Conservation (phyloP, 2,329 filamentous ascomycete species). For the Zymoseptoria passerinii region DNA sequence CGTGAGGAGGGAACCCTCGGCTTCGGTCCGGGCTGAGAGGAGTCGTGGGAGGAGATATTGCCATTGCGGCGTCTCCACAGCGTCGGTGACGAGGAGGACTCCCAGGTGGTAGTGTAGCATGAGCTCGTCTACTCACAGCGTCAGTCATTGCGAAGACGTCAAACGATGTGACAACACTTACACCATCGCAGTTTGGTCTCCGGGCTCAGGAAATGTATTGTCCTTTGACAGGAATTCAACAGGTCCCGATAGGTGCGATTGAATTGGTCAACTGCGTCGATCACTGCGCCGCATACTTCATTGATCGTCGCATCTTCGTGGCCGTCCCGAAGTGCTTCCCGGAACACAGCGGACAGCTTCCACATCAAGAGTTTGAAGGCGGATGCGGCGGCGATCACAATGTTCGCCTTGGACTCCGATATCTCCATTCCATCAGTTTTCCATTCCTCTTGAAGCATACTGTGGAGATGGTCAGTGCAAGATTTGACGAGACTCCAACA, state of each 20-base stretch:
- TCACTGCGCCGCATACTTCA: not conserved
- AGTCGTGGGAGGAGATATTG: slow-evolving; percentile 5
- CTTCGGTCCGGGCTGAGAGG: slow-evolving; percentile 3
- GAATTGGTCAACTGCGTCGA: slow-evolving; percentile 6
- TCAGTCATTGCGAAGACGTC: not conserved
- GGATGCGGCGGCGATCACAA: slow-evolving; percentile 4
- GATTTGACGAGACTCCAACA: slow-evolving; percentile 8
- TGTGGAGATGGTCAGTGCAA: slow-evolving; percentile 7
- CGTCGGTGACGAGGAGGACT: slow-evolving; percentile 6
- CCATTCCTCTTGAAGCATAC: slow-evolving; percentile 2
- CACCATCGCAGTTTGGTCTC: slow-evolving; percentile 7
- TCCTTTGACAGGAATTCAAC: slow-evolving; percentile 7
- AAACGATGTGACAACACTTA: not conserved
- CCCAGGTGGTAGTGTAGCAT: slow-evolving; percentile 5
- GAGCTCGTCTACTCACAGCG: not conserved
- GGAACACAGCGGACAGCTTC: slow-evolving; percentile 8
- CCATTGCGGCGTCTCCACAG: slow-evolving; percentile 5
- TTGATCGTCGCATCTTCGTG: slow-evolving; percentile 6
- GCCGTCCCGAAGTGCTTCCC: slow-evolving; percentile 8
- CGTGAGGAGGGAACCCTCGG: slow-evolving; percentile 5
- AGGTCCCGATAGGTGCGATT: slow-evolving; percentile 4
- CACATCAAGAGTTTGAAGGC: slow-evolving; percentile 7
- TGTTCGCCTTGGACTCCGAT: slow-evolving; percentile 6
- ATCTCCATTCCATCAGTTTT: slow-evolving; percentile 2
- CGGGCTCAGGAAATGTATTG: slow-evolving; percentile 3